phyloP scores from a whole-genome alignment of 1,284 basidiomycete genomes.

The Boletus semigastroideus region DNA sequence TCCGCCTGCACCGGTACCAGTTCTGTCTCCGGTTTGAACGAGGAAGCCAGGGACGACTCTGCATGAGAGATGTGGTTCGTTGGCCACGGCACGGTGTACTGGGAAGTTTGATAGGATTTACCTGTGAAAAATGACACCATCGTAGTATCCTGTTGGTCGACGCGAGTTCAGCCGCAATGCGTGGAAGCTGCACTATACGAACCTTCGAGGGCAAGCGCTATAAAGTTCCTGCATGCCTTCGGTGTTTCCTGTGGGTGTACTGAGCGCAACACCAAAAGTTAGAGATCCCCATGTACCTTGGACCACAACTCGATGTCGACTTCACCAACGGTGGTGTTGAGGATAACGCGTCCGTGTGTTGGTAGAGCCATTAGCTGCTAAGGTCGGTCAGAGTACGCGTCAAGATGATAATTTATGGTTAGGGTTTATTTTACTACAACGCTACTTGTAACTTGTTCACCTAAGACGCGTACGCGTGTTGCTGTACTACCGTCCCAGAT shows the following conservation, averaged over 20 bases:
- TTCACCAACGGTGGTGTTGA: slow-evolving; percentile 90
- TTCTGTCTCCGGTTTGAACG: slow-evolving; percentile 94
- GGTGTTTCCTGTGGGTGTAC: slow-evolving; percentile 75
- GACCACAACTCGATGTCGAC: slow-evolving; percentile 96
- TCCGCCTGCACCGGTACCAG: slow-evolving; percentile 88
- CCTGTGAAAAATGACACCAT: slow-evolving; percentile 92
- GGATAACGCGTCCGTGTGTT: slow-evolving; percentile 82
- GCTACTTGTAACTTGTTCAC: not conserved
- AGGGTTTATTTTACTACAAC: slow-evolving; percentile 25
- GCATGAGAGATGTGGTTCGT: not conserved
- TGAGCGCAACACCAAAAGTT: not conserved
- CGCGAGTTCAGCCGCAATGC: slow-evolving; percentile 7
- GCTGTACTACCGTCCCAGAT: slow-evolving; percentile 21
- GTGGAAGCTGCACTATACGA: slow-evolving; percentile 33
- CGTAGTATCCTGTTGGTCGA: slow-evolving; percentile 80
- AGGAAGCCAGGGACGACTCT: slow-evolving; percentile 86
- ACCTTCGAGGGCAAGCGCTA: slow-evolving; percentile 91
- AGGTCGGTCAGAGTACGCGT: not conserved
- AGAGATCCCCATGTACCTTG: slow-evolving; percentile 51
- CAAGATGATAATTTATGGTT: slow-evolving; percentile 18
- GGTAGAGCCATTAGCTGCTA: slow-evolving; percentile 63
- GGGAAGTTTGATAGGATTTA: slow-evolving; percentile 32
- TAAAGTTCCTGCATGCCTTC: slow-evolving; percentile 90
- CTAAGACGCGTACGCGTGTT: slow-evolving; percentile 26
- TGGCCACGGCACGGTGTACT: not conserved